A percentile compares a stretch with the other conserved stretches of the same genome.
phyloP scores from a whole-genome alignment of 1,284 basidiomycete species.

The Tetrapyrgos nigripes region DNA sequence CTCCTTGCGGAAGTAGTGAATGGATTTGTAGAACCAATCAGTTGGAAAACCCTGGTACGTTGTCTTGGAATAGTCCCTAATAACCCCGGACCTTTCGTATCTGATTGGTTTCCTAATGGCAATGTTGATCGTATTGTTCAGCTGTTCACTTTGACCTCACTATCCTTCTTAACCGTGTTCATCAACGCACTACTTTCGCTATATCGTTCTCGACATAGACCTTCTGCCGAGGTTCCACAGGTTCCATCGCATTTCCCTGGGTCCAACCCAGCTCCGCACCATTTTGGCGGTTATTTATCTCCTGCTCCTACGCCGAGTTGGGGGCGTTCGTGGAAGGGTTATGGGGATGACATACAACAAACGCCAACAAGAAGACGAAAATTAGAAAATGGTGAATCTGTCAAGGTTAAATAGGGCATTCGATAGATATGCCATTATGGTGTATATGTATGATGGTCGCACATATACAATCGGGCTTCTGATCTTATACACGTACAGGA shows the following conservation, averaged over 20 bases:
- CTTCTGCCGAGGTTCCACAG: conserved; percentile 33
- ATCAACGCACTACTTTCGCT: conserved; percentile 83
- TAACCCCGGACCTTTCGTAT: neutral
- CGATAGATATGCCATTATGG: neutral
- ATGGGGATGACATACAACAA: conserved; percentile 46
- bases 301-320: conserved; percentile 53
- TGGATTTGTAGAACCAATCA: conserved; percentile 95
- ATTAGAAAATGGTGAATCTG: conserved; percentile 63
- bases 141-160: conserved; percentile 81
- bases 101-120: neutral
- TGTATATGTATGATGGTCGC: neutral
- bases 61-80: neutral
- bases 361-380: conserved; percentile 65
- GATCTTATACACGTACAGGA: no score
- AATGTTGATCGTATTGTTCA: conserved; percentile 34
- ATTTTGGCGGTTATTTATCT: conserved; percentile 52
- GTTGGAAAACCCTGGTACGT: conserved; percentile 93
- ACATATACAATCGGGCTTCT: neutral
- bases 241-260: conserved; percentile 49
- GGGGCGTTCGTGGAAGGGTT: conserved; percentile 43
- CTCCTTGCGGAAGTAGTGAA: conserved; percentile 96
- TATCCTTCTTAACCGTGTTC: conserved; percentile 82
- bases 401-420: conserved; percentile 58
- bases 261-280: conserved; percentile 49
- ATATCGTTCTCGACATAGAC: conserved; percentile 68